Base-by-base conservation (phyloP, 306 rosid genomes). In the Quercus engelmannii region DNA sequence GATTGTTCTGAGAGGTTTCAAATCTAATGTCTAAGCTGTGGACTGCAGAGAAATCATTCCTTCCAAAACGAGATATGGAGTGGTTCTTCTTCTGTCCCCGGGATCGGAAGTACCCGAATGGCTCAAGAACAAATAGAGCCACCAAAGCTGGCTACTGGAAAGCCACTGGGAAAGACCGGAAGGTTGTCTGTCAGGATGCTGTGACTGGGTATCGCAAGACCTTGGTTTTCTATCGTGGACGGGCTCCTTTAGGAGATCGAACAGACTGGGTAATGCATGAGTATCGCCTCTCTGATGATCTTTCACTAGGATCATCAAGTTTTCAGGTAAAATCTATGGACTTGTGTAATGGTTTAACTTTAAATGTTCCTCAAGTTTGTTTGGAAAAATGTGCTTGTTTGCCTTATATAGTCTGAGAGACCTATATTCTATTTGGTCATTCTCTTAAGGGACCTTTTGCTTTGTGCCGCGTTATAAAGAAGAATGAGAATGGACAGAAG, bases 11-110 rank as follows among this genome's bases (percentile, higher is more conserved):
- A 80, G 51, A 73, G 31, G 71, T 74, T 68, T 75, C 51, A 75
- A 75, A 75, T 78, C 73, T 86, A 81, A 87, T 43, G 74, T 68
- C 3, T 41, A 30, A 69, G 58, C 26, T 33, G 31, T 76, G 54
- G 28, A 65, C 55, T 77, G 90, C 88, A 94, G 98, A 92, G 75
- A 92, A 94, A 83, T 94, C 96, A 5, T 94, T 94, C 85, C 92
- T 94, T 41, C 98, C 97, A 0, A 85, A 78, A 58, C 77, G 91
- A 83, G 97, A 94, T 58, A 86, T 94, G 98, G 98, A 94, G 65
- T 94, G 98, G 98, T 94, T 92, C 74, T 94, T 94, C 93, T 94
- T 92, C 88, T 89, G 98, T 80, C 97, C 98, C 10, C 75, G 98
- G 11, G 97, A 94, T 85, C 81, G 89, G 43, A 94, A 94, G 88